Evolutionary conservation across 2,329 filamentous ascomycete species (phyloP).

Genomic region (Trichocomaceae sp.): DNA sequence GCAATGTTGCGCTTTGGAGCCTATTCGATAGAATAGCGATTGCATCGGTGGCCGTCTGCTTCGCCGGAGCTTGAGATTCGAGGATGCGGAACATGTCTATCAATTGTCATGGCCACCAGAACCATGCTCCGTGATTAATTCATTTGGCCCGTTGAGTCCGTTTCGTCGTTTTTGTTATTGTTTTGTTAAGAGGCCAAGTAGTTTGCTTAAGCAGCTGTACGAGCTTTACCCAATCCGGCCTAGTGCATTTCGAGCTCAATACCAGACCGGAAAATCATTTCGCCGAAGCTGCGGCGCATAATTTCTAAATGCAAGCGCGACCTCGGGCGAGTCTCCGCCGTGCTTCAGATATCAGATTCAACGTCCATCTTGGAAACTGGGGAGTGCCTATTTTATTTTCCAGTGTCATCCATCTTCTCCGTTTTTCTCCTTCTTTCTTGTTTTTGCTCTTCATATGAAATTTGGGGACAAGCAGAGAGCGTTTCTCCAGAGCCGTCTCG

Average conservation of each 20-base stretch:
- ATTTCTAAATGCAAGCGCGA: constrained; percentile 1
- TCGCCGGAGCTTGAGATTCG: constrained; percentile 71
- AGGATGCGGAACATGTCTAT: constrained; percentile 51
- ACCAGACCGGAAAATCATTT: constrained; percentile 11
- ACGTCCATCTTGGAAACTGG: constrained; percentile 4
- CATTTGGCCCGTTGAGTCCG: constrained; percentile 5
- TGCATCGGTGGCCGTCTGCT: constrained; percentile 92
- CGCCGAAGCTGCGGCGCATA: constrained; percentile 8
- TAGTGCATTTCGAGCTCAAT: neutral
- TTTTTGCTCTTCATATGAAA: neutral
- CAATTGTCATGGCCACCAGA: constrained; percentile 38
- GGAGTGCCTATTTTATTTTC: no score
- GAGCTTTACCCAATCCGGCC: constrained; percentile 4
- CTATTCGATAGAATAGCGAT: constrained; percentile 85
- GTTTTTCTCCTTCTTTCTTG: neutral
- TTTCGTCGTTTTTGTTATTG: neutral
- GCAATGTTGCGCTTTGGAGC: constrained; percentile 77
- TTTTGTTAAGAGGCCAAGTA: constrained; percentile 10
- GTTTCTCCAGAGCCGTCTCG: neutral
- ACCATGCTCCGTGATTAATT: constrained; percentile 15
- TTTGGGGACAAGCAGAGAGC: neutral
- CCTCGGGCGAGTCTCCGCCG: neutral
- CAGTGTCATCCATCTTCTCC: neutral
- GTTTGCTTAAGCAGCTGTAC: constrained; percentile 3
- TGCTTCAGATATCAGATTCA: constrained; percentile 9